These are phyloP conservation scores for Apiotrichum mycotoxinovorans DNA, from an alignment of 1,284 basidiomycete genomes.

Conservation along the genomic window DNA sequence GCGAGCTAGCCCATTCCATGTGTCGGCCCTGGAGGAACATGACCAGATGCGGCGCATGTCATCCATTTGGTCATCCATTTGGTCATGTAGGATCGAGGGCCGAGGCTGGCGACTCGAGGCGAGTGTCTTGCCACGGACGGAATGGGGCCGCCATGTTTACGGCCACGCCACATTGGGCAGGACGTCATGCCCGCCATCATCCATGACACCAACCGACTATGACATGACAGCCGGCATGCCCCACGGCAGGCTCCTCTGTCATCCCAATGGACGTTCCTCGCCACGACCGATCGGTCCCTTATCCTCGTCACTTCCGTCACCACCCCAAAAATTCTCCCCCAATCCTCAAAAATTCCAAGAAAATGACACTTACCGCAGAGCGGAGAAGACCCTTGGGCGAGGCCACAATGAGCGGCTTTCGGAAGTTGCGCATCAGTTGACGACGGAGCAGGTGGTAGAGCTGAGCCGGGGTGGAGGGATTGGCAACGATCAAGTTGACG, in stretches of 20 bases:
- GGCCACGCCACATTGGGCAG: background rate
- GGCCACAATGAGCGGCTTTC: slow-evolving; percentile 77
- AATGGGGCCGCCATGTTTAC: background rate
- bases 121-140: no score
- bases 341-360: background rate
- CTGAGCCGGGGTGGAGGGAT: slow-evolving; percentile 81
- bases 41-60: no score
- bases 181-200: background rate
- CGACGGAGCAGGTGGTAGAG: slow-evolving; percentile 83
- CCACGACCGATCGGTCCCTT: background rate
- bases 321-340: background rate
- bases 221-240: no score
- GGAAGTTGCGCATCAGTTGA: slow-evolving; percentile 75
- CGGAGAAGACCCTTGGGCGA: slow-evolving; percentile 78
- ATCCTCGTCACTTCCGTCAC: background rate
- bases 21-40: no score
- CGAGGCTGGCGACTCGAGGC: no score
- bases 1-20: no score
- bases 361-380: slow-evolving; percentile 60
- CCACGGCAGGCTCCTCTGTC: background rate
- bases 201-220: background rate
- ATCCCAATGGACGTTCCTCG: background rate
- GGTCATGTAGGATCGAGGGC: no score
- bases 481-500: slow-evolving; percentile 75
- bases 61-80: no score